phyloP scores from a whole-genome alignment of 805 yeast genomes.

The Candida suzukii region DNA sequence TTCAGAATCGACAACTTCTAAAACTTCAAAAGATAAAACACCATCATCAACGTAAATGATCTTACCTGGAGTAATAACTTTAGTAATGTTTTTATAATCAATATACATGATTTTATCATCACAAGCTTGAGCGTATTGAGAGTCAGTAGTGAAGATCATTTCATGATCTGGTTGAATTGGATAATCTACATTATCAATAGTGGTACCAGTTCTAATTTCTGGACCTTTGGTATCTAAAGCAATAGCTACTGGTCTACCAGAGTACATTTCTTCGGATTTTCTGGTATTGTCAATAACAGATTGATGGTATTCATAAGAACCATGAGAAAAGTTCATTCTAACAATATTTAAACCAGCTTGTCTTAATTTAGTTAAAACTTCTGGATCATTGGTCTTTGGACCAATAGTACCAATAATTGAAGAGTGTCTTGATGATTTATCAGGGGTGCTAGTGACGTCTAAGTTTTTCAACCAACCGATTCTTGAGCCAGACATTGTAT shows the following conservation, averaged over 20 bases:
- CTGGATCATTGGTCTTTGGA: constrained; percentile 92
- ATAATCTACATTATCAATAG: constrained; percentile 70
- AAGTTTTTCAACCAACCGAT: constrained; percentile 80
- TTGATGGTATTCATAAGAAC: constrained; percentile 96
- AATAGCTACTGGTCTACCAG: constrained; percentile 96
- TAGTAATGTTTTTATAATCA: constrained; percentile 95
- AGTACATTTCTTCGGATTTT: constrained; percentile 81
- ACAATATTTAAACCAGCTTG: constrained; percentile 97
- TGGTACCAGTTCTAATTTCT: constrained; percentile 98
- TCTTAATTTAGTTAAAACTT: constrained; percentile 77
- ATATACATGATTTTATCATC: constrained; percentile 80
- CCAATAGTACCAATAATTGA: constrained; percentile 99
- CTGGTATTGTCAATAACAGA: constrained; percentile 94
- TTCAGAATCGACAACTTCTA: constrained; percentile 70
- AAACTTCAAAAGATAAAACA: constrained; percentile 89
- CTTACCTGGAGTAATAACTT: constrained; percentile 82
- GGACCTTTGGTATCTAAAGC: constrained; percentile 99
- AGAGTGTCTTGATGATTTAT: constrained; percentile 80
- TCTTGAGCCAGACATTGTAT: constrained; percentile 26
- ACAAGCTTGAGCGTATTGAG: constrained; percentile 59
- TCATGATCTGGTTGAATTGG: constrained; percentile 82
- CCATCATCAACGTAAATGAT: constrained; percentile 96
- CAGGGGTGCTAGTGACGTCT: constrained; percentile 68
- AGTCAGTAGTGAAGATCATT: constrained; percentile 92
- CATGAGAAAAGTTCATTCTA: constrained; percentile 99